Evolutionary conservation across 345 rosid genomes (phyloP), one percentile per base, ranked within the genome.

Genomic region (Turnera subulata): DNA sequence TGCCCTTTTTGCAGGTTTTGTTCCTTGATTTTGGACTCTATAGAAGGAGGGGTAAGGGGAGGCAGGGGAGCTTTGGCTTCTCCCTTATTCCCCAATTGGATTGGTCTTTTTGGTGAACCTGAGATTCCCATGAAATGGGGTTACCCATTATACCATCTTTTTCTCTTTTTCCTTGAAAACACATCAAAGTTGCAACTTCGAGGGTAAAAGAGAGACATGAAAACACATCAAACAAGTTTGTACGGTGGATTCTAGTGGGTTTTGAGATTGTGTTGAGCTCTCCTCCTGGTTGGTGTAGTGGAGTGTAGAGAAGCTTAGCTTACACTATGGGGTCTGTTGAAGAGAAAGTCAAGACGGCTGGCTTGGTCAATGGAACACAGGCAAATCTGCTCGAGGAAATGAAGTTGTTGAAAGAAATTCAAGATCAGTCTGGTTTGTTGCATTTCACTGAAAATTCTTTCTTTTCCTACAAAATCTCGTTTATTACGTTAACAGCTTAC

Each of bases 381-480:
- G 67, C 82, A 50, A 58, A 80, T 68, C 69, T 90, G 61, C 82
- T 88, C 10, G 95, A 94, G 66, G 95, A 94, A 59, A 85, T 90
- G 95, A 94, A 88, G 84, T 61, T 94, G 56, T 67, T 94, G 65
- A 94, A 85, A 54, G 99, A 81, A 73, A 81, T 82, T 74, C 89
- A 88, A 57, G 85, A 87, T 53, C 97, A 88, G 17, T 81, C 99
- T 57, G 99, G 97, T 92, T 68, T 13, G 83, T 73, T 56, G 7
- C 35, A 17, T 22, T 26, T 58, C 45, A 11, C 53, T 55, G 21
- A 13, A 46, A 21, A 9, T 38, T 63, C 50, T 35, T 45, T 14
- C 53, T 37, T 38, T 59, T 55, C 9, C 20, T 29, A 52, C 25
- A 42, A 42, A 13, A 16, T 42, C n/a, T 13, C 13, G 16, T 12